Percentiles rank a stretch among this genome's conserved stretches.
These are phyloP conservation scores for Podospora tetraspora DNA, from an alignment of 495 filamentous ascomycete species.

Conservation along the genomic window DNA sequence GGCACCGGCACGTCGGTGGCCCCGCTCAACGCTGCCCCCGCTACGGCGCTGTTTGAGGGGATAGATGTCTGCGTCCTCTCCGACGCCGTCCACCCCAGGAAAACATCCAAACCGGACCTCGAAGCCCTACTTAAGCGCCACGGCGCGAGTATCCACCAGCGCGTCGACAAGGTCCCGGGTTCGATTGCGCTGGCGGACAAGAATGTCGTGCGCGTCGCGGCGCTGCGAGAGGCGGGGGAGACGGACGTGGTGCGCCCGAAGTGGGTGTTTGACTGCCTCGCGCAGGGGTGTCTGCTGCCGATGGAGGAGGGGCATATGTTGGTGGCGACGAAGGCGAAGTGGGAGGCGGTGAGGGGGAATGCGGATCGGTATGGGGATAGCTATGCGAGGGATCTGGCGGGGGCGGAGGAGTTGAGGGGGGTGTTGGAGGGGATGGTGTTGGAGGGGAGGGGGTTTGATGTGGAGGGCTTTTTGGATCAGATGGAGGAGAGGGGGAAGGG, in stretches of 20 bases:
- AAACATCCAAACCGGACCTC: constrained; percentile 73
- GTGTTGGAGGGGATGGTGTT: constrained; percentile 47
- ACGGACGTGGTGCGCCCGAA: constrained; percentile 68
- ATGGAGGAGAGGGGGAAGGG: constrained; percentile 51
- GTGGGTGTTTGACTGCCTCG: constrained; percentile 81
- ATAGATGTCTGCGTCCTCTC: constrained; percentile 67
- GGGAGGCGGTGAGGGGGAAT: constrained; percentile 37
- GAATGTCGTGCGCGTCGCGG: constrained; percentile 79
- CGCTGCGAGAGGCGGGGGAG: constrained; percentile 63
- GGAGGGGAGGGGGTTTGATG: constrained; percentile 25
- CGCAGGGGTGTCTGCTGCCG: constrained; percentile 54
- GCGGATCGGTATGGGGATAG: constrained; percentile 79
- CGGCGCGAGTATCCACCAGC: constrained; percentile 78
- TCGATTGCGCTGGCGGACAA: constrained; percentile 73
- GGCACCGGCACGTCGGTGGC: constrained; percentile 47
- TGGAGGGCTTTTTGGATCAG: constrained; percentile 44
- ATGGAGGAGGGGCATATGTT: constrained; percentile 51
- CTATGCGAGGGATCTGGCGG: constrained; percentile 65
- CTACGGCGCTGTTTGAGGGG: constrained; percentile 55
- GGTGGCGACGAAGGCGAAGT: constrained; percentile 33
- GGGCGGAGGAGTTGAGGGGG: constrained; percentile 56
- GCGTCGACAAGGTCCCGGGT: constrained; percentile 49
- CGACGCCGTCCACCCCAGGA: constrained; percentile 42
- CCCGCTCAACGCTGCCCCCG: not conserved
- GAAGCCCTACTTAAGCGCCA: constrained; percentile 82